Evolutionary conservation across 208 protist species (phyloP).

Genomic region (Leishmania braziliensis): DNA sequence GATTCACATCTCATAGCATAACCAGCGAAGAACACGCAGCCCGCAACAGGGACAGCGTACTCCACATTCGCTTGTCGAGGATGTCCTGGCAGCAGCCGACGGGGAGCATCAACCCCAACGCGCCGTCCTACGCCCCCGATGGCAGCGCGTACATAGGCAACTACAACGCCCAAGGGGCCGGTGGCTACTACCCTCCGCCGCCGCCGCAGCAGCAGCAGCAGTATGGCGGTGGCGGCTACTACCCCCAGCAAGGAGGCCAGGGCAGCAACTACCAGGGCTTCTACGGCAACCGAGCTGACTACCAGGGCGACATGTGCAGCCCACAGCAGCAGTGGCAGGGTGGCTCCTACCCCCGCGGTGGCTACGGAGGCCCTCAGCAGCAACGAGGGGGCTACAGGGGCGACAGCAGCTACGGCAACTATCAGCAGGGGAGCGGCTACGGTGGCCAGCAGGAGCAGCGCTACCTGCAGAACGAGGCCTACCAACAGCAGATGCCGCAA

Average conservation of each 20-base stretch:
- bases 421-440: slow-evolving; percentile 20
- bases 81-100: slow-evolving; percentile 83
- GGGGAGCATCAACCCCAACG: slow-evolving; percentile 61
- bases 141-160: slow-evolving; percentile 1
- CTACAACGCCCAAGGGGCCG: slow-evolving; percentile 20
- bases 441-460: slow-evolving; percentile 26
- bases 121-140: slow-evolving; percentile 25
- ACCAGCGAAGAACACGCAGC: neutral
- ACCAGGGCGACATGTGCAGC: slow-evolving; percentile 11
- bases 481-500: slow-evolving; percentile 26
- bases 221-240: slow-evolving; percentile 41
- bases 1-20: neutral
- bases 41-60: too few species aligned
- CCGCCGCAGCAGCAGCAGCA: slow-evolving; percentile 17
- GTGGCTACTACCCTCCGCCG: slow-evolving; percentile 33
- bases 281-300: slow-evolving; percentile 9
- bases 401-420: slow-evolving; percentile 12
- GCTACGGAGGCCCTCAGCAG: slow-evolving; percentile 9
- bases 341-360: slow-evolving; percentile 26
- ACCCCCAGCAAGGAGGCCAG: slow-evolving; percentile 2
- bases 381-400: slow-evolving; percentile 18
- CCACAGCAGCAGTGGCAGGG: slow-evolving; percentile 10
- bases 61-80: neutral
- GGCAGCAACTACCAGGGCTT: slow-evolving; percentile 15
- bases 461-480: slow-evolving; percentile 14